Conservation (phyloP, 495 filamentous ascomycete species). For the Xanthoparmelia taractica region DNA sequence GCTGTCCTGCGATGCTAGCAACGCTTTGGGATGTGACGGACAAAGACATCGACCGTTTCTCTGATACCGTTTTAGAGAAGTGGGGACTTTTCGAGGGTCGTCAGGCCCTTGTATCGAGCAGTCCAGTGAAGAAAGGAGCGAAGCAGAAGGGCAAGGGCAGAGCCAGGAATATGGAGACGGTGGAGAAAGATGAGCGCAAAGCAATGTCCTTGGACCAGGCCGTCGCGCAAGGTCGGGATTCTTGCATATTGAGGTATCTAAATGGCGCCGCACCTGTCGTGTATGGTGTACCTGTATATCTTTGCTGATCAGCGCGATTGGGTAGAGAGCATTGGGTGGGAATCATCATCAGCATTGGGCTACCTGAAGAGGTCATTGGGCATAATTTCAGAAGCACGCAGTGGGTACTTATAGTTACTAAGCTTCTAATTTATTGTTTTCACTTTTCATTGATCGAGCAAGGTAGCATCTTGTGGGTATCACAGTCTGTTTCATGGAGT, state of each 20-base stretch:
- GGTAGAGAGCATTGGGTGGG: constrained; percentile 11
- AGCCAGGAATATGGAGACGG: constrained; percentile 10
- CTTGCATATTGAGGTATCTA: constrained; percentile 78
- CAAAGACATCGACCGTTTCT: constrained; percentile 89
- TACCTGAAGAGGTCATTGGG: neutral
- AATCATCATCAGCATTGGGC: neutral
- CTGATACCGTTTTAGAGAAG: constrained; percentile 61
- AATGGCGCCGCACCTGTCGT: constrained; percentile 89
- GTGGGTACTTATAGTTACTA: neutral
- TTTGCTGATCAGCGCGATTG: constrained; percentile 37
- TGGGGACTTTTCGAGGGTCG: constrained; percentile 64
- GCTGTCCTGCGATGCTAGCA: constrained; percentile 72
- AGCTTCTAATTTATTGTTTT: neutral
- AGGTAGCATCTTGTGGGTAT: too few relatives aligned
- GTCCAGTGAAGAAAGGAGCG: constrained; percentile 19
- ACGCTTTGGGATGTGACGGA: constrained; percentile 98
- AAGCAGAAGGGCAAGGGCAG: constrained; percentile 30
- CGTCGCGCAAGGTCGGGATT: constrained; percentile 59
- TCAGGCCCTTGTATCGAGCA: constrained; percentile 20
- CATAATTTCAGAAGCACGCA: neutral
- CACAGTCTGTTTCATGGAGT: too few relatives aligned
- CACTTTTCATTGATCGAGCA: too few relatives aligned
- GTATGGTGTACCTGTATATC: constrained; percentile 89
- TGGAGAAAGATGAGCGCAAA: constrained; percentile 8
- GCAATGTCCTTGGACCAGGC: constrained; percentile 60